A percentile compares a stretch with the other conserved stretches of the same genome.
Evolutionary conservation across 805 yeast species (phyloP).

Genomic region (Ogataea philodendri): DNA sequence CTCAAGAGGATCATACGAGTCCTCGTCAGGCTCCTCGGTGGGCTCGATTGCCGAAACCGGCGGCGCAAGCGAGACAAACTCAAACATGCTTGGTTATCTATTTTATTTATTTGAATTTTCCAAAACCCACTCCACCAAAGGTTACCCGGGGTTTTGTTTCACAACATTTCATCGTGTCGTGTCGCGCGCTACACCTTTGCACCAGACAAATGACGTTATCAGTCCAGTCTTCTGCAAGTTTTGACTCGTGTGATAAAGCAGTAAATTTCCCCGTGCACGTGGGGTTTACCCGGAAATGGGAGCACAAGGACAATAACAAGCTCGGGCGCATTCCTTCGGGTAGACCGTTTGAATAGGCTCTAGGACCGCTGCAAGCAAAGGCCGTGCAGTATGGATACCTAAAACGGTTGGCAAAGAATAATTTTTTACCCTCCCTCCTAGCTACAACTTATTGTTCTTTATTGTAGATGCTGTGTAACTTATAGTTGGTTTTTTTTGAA

Average conservation of each 20-base stretch:
- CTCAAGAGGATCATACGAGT: conserved; percentile 15
- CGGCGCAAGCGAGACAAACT: conserved; percentile 24
- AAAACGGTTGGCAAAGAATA: too few species aligned
- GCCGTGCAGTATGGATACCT: too few species aligned
- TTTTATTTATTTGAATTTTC: neutral
- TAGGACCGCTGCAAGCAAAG: too few species aligned
- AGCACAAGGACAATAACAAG: too few species aligned
- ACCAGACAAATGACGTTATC: conserved; percentile 3
- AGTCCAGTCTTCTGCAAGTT: conserved; percentile 4
- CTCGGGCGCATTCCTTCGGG: too few species aligned
- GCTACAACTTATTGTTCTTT: conserved; percentile 1
- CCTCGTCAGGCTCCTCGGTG: conserved; percentile 17
- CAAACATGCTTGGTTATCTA: conserved; percentile 21
- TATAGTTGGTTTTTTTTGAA: neutral
- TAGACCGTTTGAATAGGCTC: too few species aligned
- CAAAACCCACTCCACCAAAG: conserved; percentile 1
- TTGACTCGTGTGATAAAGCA: conserved; percentile 7
- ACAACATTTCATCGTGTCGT: too few species aligned
- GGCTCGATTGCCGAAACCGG: conserved; percentile 8
- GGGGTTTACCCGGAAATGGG: conserved; percentile 12
- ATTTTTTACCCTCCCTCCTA: conserved; percentile 1
- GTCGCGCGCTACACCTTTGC: too few species aligned
- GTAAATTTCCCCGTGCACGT: conserved; percentile 10
- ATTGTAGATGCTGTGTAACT: neutral
- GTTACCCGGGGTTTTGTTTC: conserved; percentile 9